Base-by-base conservation (phyloP, 106 monocot genomes). In the Hemerocallis citrina region DNA sequence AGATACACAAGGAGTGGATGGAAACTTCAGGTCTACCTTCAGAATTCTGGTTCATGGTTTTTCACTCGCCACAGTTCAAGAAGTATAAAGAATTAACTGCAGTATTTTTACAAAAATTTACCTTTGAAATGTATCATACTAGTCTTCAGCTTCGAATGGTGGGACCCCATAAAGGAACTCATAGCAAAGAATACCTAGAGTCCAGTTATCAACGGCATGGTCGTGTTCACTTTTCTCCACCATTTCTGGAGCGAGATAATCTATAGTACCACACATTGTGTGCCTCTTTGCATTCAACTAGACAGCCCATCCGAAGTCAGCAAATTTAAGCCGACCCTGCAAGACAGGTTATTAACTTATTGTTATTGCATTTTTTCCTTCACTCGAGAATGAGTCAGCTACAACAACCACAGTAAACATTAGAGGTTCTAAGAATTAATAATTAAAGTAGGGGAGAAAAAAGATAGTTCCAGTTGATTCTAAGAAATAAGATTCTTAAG, bases 161-260 rank as follows among this genome's bases (percentile, higher is more conserved):
- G 96, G 91, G 22, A 79, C 62, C 12, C 96, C 96, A 69, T 89
- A 88, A 3, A 98, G 77, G 55, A 91, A 98, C 75, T 98, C 96
- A 34, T 88, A 98, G 75, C 96, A 98, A 23, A 98, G 75, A 24
- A 98, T 71, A 17, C 96, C 91, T 44, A 98, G 39, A 27, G 96
- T 98, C 96, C 96, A 98, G 55, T 91, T 91, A 73, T 98, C 91
- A 34, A 98, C 88, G 27, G 84, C 71, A 67, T 90, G 69, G 57
- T 96, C 95, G 45, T 96, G 95, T 29, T 61, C 86, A 39, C 59
- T 90, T 12, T 81, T 90, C 66, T 96, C 90, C 33, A 90, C 70
- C 95, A 96, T 96, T 72, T 96, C 95, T 32, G 95, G 95, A 31
- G 94, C 89, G 51, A 95, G 94, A 34, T 95, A 95, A 62, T 95